Conservation (phyloP, 345 rosid genomes). For the Populus tremula region DNA sequence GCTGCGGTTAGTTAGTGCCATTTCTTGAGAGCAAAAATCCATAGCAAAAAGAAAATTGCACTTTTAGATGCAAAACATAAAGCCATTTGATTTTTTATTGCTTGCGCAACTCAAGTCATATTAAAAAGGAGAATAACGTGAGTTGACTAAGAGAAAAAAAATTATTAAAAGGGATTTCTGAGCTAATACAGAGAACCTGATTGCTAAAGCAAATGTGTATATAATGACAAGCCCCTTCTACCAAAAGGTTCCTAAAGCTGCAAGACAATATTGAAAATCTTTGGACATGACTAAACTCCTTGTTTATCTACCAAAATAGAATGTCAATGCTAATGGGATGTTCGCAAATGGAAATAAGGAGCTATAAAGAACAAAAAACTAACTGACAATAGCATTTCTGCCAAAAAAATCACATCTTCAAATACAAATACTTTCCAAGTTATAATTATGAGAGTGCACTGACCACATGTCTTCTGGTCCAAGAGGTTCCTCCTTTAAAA, state of each 20-base stretch:
- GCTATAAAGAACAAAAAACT: not conserved
- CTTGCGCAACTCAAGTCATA: too few species aligned
- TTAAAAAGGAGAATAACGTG: too few species aligned
- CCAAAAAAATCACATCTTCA: not conserved
- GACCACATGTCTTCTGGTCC: conserved; percentile 99
- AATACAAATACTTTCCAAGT: not conserved
- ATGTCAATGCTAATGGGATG: too few species aligned
- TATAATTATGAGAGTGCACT: conserved; percentile 28
- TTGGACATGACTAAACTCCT: not conserved
- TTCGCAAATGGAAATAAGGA: not conserved
- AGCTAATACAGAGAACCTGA: not conserved
- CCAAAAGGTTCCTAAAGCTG: not conserved
- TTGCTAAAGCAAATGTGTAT: not conserved
- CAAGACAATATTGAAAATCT: not conserved
- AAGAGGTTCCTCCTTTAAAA: conserved; percentile 94
- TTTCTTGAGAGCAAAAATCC: not conserved
- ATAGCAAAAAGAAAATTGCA: not conserved
- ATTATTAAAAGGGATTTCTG: not conserved
- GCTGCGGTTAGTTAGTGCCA: not conserved
- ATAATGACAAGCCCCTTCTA: not conserved
- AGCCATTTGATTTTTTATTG: too few species aligned
- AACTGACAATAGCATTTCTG: not conserved
- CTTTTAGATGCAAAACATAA: not conserved
- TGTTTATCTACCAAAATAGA: too few species aligned
- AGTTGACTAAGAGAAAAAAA: not conserved